Base-by-base conservation (phyloP, 768 basidiomycete species). In the Suillus clintonianus region DNA sequence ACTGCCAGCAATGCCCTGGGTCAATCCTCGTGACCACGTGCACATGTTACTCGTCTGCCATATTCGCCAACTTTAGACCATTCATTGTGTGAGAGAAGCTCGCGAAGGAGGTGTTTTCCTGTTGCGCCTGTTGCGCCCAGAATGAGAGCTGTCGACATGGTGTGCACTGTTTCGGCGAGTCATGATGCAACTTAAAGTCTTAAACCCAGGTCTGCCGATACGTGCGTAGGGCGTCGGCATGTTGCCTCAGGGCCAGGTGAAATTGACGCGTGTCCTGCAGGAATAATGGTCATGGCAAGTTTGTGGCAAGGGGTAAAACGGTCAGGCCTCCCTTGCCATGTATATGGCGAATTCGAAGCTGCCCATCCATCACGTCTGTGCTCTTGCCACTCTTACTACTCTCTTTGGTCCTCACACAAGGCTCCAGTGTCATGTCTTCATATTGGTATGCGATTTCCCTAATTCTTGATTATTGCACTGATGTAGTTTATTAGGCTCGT, bases 101-200 rank as follows among this genome's bases (percentile, higher is more conserved):
- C 82, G 32, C 77, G 77, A 22, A 94, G 83, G 53, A 92, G 76
- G 47, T 83, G 76, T 45, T 82, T 83, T 39, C 92, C 92, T 3
- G 82, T 82, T 59, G 86, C 86, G 91, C 90, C 92, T 1, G 92
- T 92, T 2, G 86, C 88, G 22, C 92, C 92, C 47, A 94, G 67
- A 24, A 94, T 77, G 62, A 94, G 83, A n/a, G 91, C 90, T 47
- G 65, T 24, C 14, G 59, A 17, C 55, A 57, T 57, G 37, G 10
- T 39, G 37, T 57, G 14, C 1, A 3, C 8, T 56, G 7, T n/a
- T n/a, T n/a, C n/a, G n/a, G n/a, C n/a, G n/a, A n/a, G n/a, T n/a
- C n/a, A n/a, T n/a, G n/a, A n/a, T n/a, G n/a, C n/a, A n/a, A n/a
- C n/a, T n/a, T n/a, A n/a, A n/a, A n/a, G n/a, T n/a, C n/a, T n/a